phyloP scores from a whole-genome alignment of 2,329 filamentous ascomycete genomes.

The Tolypocladium amazonense region DNA sequence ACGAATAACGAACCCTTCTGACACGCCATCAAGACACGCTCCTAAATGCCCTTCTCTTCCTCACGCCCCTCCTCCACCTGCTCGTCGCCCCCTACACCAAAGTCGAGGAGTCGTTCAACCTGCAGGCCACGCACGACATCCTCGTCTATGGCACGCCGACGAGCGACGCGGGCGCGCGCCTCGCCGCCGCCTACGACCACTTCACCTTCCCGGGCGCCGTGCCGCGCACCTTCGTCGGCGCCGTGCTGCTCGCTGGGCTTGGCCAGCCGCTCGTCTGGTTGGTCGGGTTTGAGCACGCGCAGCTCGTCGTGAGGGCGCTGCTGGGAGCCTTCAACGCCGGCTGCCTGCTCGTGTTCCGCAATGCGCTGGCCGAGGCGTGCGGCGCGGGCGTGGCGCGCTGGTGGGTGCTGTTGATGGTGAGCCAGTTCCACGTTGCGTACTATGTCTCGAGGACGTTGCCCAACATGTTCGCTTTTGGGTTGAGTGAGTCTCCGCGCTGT shows the following conservation, averaged over 20 bases:
- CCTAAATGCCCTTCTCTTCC: conserved; percentile 24
- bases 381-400: conserved; percentile 61
- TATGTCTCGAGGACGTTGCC: conserved; percentile 87
- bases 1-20: not conserved
- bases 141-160: conserved; percentile 67
- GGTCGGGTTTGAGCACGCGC: conserved; percentile 43
- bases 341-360: conserved; percentile 55
- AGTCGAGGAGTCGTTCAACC: conserved; percentile 96
- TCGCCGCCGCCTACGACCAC: conserved; percentile 71
- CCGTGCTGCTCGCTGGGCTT: conserved; percentile 64
- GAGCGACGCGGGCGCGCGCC: conserved; percentile 23
- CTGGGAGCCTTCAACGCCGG: conserved; percentile 68
- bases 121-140: conserved; percentile 89
- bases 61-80: conserved; percentile 60
- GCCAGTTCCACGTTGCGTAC: conserved; percentile 87
- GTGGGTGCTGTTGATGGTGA: conserved; percentile 68
- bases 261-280: conserved; percentile 54
- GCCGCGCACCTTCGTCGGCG: conserved; percentile 80
- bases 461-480: conserved; percentile 90
- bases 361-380: conserved; percentile 53
- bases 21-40: conserved; percentile 10
- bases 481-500: conserved; percentile 47
- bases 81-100: conserved; percentile 79
- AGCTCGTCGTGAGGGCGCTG: conserved; percentile 59
- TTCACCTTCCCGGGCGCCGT: conserved; percentile 84